Conservation (phyloP, 805 yeast species). For the Wickerhamomyces alni region DNA sequence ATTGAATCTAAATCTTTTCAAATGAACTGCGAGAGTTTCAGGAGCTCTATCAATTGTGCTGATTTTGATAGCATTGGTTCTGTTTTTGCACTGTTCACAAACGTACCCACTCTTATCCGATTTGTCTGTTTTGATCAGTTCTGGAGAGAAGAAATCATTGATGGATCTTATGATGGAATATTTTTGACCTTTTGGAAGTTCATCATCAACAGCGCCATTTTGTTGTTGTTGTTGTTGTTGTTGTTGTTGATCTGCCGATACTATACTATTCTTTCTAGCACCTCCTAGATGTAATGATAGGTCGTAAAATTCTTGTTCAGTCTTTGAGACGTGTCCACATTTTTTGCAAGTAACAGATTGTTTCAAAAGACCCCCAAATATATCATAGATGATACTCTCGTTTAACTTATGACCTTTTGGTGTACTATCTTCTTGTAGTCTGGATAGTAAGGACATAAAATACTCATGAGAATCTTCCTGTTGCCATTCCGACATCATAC, state of each 20-base stretch:
- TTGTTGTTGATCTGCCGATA: not conserved
- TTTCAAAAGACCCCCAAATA: conserved; percentile 85
- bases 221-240: not conserved
- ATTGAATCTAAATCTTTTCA: conserved; percentile 87
- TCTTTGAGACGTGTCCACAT: conserved; percentile 78
- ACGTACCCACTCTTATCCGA: conserved; percentile 71
- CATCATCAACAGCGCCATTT: conserved; percentile 5
- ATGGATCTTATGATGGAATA: conserved; percentile 74
- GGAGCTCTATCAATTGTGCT: conserved; percentile 77
- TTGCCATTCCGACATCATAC: conserved; percentile 96
- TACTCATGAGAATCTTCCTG: conserved; percentile 98
- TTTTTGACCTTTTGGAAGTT: conserved; percentile 24
- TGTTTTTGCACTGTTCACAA: conserved; percentile 79
- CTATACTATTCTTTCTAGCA: conserved; percentile 18
- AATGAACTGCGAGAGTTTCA: conserved; percentile 79
- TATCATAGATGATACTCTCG: conserved; percentile 79
- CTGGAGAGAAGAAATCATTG: conserved; percentile 77
- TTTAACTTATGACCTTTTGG: conserved; percentile 86
- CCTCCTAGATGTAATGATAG: conserved; percentile 64
- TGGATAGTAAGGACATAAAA: conserved; percentile 82
- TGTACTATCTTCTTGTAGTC: conserved; percentile 87
- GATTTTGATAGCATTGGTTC: conserved; percentile 72
- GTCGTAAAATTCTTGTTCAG: conserved; percentile 92
- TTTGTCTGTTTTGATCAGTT: conserved; percentile 62
- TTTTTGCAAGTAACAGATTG: conserved; percentile 80